Evolutionary conservation across 768 basidiomycete species (phyloP).

Genomic region (Tricholoma matsutake): DNA sequence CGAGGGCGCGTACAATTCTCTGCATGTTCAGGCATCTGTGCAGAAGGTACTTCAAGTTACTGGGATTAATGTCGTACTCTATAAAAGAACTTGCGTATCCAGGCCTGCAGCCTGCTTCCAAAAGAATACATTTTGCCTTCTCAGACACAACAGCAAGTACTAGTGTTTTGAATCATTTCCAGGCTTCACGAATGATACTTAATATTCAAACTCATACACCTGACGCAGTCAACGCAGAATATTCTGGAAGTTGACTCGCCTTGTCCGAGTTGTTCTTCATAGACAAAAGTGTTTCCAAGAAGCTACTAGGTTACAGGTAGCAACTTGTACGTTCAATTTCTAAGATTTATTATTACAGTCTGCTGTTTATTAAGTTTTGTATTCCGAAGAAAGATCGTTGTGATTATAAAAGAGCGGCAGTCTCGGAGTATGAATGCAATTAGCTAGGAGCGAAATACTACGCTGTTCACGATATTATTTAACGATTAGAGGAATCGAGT

Average conservation of each 20-base stretch:
- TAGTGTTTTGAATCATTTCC: conserved; percentile 2
- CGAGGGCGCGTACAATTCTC: no score
- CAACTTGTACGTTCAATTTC: not conserved
- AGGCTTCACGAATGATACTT: conserved; percentile 31
- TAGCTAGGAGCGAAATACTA: not conserved
- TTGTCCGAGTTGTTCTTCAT: no score
- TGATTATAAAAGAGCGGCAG: not conserved
- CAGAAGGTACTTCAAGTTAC: no score
- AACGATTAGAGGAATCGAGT: not conserved
- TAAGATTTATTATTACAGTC: not conserved
- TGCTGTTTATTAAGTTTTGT: no score
- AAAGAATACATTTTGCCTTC: conserved; percentile 5
- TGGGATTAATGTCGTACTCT: no score
- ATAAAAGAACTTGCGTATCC: no score
- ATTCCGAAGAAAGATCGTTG: not conserved
- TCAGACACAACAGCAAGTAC: not conserved
- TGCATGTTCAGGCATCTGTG: no score
- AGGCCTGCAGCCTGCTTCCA: conserved; percentile 14
- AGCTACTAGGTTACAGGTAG: not conserved
- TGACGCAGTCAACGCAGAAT: not conserved
- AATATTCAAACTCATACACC: conserved; percentile 23
- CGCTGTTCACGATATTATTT: no score
- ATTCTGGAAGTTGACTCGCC: not conserved
- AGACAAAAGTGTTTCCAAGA: no score
- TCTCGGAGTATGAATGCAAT: not conserved